Evolutionary conservation across 2,329 filamentous ascomycete genomes (phyloP).

Genomic region (Capronia coronata): DNA sequence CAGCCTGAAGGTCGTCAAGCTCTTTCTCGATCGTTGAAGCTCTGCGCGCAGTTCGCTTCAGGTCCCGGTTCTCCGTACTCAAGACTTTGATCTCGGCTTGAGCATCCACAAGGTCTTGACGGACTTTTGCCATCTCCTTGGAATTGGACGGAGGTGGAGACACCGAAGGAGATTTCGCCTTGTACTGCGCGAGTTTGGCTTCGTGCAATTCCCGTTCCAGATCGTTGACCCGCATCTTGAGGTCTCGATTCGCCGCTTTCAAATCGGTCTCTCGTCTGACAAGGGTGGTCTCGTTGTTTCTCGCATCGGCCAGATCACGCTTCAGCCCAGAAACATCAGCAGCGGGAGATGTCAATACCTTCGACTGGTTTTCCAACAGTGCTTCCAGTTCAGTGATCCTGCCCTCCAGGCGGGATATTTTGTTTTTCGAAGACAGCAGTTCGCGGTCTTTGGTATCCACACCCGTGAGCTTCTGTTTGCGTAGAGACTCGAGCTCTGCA

Average conservation of each 20-base stretch:
- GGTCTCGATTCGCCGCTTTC: conserved; percentile 55
- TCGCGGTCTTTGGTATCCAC: conserved; percentile 44
- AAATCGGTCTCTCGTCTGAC: conserved; percentile 60
- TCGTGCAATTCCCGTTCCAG: conserved; percentile 64
- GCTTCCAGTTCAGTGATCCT: conserved; percentile 45
- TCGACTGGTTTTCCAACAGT: conserved; percentile 52
- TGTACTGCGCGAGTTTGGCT: conserved; percentile 43
- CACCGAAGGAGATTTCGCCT: conserved; percentile 45
- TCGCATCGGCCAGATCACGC: conserved; percentile 56
- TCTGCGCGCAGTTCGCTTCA: conserved; percentile 49
- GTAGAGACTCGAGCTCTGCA: conserved; percentile 44
- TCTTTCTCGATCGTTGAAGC: conserved; percentile 40
- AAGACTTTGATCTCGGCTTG: conserved; percentile 56
- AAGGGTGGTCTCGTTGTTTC: conserved; percentile 60
- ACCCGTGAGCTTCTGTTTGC: conserved; percentile 44
- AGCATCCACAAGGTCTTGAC: conserved; percentile 55
- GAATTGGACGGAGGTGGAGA: conserved; percentile 52
- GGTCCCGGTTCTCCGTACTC: conserved; percentile 44
- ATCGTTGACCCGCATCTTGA: conserved; percentile 60
- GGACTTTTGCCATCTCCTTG: conserved; percentile 53
- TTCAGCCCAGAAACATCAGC: conserved; percentile 55
- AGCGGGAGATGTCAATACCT: conserved; percentile 32
- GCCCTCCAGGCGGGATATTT: conserved; percentile 59
- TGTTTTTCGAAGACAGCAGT: conserved; percentile 50
- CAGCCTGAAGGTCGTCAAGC: conserved; percentile 40